Evolutionary conservation across 768 basidiomycete genomes (phyloP).

Genomic region (Mycena albidolilacea): DNA sequence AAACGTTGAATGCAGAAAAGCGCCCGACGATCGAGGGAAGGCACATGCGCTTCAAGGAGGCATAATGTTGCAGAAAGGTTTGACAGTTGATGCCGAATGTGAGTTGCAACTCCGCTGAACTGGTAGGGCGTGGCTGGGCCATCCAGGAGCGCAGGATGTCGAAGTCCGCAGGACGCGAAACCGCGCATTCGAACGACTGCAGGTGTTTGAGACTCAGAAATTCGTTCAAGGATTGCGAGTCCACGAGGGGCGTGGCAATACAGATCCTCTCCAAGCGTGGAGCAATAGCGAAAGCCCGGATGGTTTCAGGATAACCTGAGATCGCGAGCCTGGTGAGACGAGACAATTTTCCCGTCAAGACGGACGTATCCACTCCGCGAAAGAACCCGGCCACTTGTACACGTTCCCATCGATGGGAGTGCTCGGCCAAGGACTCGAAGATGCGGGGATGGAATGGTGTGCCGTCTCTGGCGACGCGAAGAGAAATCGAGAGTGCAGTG

Average conservation of each 20-base stretch:
- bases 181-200: slow-evolving; percentile 11
- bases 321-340: background rate
- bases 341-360: slow-evolving; percentile 7
- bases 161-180: background rate
- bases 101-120: slow-evolving; percentile 5
- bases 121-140: slow-evolving; percentile 7
- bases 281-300: background rate
- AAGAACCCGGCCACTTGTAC: slow-evolving; percentile 3
- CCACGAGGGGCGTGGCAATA: background rate
- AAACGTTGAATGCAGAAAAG: background rate
- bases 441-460: slow-evolving; percentile 1
- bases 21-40: slow-evolving; percentile 11
- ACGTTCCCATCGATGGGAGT: slow-evolving; percentile 20
- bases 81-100: slow-evolving; percentile 11
- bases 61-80: slow-evolving; percentile 4
- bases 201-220: background rate
- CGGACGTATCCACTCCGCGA: slow-evolving; percentile 14
- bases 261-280: slow-evolving; percentile 17
- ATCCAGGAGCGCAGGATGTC: slow-evolving; percentile 8
- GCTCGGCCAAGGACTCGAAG: slow-evolving; percentile 6
- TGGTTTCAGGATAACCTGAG: background rate
- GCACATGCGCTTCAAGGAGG: slow-evolving; percentile 12
- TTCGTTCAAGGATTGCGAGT: slow-evolving; percentile 8
- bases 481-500: slow-evolving; percentile 13
- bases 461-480: background rate